These are phyloP conservation scores for Hysterangium stoloniferum DNA, from an alignment of 768 basidiomycete species.

Conservation along the genomic window DNA sequence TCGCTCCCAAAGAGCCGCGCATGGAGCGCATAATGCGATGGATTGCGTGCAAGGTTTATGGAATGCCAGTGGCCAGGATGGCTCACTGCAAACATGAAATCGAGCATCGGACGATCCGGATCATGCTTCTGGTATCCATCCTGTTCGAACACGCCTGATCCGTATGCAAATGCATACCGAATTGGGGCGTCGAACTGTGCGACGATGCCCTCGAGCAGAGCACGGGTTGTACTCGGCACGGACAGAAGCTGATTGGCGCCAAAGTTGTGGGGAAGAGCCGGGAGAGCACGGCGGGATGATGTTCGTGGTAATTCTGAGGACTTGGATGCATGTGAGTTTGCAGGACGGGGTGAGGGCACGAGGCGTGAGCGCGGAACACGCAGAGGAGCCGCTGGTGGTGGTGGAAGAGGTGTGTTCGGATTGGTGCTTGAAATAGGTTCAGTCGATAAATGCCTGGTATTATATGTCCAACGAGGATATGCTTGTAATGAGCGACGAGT, in stretches of 20 bases:
- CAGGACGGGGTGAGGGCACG: slow-evolving; percentile 36
- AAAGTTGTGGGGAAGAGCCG: slow-evolving; percentile 60
- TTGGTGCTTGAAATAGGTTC: slow-evolving; percentile 6
- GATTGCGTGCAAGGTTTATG: slow-evolving; percentile 89
- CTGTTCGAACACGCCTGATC: slow-evolving; percentile 93
- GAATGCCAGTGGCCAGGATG: slow-evolving; percentile 91
- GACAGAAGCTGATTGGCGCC: slow-evolving; percentile 77
- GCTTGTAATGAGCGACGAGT: slow-evolving; percentile 8
- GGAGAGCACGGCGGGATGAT: slow-evolving; percentile 27
- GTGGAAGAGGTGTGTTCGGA: neutral
- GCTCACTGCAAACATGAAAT: slow-evolving; percentile 95
- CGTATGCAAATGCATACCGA: slow-evolving; percentile 96
- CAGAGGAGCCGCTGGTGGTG: neutral
- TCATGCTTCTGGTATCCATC: slow-evolving; percentile 52
- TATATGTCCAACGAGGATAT: neutral
- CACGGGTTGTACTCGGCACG: slow-evolving; percentile 71
- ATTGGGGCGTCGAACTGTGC: slow-evolving; percentile 81
- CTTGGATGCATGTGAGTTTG: slow-evolving; percentile 1
- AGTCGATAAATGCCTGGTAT: slow-evolving; percentile 4
- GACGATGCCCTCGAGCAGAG: slow-evolving; percentile 74
- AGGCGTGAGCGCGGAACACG: slow-evolving; percentile 27
- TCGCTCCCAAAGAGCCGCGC: slow-evolving; percentile 78
- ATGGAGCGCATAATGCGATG: slow-evolving; percentile 84
- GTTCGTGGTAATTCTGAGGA: neutral
- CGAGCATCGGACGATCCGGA: slow-evolving; percentile 67